phyloP scores from a whole-genome alignment of 1,284 basidiomycete species.

The Cerioporus squamosus region DNA sequence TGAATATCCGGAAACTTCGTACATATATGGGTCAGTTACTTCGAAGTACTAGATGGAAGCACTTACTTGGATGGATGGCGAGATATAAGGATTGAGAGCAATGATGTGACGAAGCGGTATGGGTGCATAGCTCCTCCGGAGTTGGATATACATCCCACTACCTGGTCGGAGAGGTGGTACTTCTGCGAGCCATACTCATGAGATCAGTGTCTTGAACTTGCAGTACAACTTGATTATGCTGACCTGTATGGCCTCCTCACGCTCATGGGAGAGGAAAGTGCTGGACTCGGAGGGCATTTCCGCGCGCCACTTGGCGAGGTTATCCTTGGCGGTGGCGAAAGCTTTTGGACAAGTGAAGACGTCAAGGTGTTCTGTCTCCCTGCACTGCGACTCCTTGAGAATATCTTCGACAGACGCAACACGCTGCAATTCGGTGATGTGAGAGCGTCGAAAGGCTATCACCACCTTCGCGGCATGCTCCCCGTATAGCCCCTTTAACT shows the following conservation, averaged over 20 bases:
- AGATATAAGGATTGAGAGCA: constrained; percentile 42
- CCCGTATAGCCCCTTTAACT: constrained; percentile 54
- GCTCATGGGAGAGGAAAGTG: constrained; percentile 36
- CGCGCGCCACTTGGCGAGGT: constrained; percentile 39
- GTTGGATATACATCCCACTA: constrained; percentile 43
- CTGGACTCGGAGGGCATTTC: constrained; percentile 45
- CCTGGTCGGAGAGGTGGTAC: constrained; percentile 40
- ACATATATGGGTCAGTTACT: background rate
- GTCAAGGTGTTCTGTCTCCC: constrained; percentile 48
- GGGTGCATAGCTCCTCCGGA: constrained; percentile 50
- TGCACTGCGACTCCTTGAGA: constrained; percentile 44
- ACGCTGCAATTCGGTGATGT: constrained; percentile 50
- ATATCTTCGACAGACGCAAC: constrained; percentile 54
- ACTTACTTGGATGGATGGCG: constrained; percentile 42
- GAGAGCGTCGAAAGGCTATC: constrained; percentile 62
- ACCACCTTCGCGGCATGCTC: constrained; percentile 52
- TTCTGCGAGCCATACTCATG: constrained; percentile 31
- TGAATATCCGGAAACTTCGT: constrained; percentile 44
- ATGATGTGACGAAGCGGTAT: constrained; percentile 48
- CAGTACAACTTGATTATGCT: background rate
- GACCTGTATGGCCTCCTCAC: constrained; percentile 41
- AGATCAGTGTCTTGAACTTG: background rate
- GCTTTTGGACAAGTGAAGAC: constrained; percentile 38
- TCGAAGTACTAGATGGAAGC: background rate
- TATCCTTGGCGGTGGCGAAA: constrained; percentile 40